These are phyloP conservation scores for Colletotrichum noveboracense DNA, from an alignment of 2,329 filamentous ascomycete genomes.

Conservation along the genomic window DNA sequence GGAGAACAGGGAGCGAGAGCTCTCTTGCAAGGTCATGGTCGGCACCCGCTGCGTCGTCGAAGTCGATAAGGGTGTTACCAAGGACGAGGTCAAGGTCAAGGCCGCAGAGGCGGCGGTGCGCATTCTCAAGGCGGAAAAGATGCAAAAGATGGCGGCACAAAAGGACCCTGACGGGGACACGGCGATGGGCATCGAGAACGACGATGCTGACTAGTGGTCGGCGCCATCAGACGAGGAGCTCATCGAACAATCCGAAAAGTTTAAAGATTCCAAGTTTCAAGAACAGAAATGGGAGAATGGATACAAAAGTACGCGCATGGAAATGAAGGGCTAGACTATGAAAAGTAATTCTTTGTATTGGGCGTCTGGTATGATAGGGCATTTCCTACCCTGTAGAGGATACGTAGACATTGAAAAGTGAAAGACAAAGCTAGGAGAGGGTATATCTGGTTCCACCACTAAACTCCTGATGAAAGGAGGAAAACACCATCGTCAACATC, in stretches of 20 bases:
- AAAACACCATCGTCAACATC: background rate
- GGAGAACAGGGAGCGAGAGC: slow-evolving; percentile 30
- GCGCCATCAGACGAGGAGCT: background rate
- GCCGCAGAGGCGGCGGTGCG: slow-evolving; percentile 59
- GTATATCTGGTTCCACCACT: slow-evolving; percentile 3
- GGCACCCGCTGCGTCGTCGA: slow-evolving; percentile 50
- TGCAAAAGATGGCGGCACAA: background rate
- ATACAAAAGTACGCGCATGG: background rate
- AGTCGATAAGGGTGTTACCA: slow-evolving; percentile 49
- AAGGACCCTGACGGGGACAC: background rate
- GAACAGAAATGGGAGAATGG: background rate
- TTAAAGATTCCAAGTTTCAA: background rate
- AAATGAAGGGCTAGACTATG: background rate
- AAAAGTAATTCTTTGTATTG: background rate
- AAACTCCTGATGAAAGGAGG: background rate
- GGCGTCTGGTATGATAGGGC: background rate
- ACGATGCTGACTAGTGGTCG: background rate
- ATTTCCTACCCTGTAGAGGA: background rate
- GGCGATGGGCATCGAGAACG: background rate
- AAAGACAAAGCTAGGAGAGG: background rate
- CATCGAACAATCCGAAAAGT: background rate
- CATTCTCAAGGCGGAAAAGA: slow-evolving; percentile 29
- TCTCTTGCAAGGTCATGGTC: slow-evolving; percentile 54
- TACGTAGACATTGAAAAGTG: background rate
- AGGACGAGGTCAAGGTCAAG: slow-evolving; percentile 58